Percentiles rank a stretch among this genome's conserved stretches.
These are phyloP conservation scores for Vanilla planifolia DNA, from an alignment of 106 monocot genomes.

Conservation along the genomic window DNA sequence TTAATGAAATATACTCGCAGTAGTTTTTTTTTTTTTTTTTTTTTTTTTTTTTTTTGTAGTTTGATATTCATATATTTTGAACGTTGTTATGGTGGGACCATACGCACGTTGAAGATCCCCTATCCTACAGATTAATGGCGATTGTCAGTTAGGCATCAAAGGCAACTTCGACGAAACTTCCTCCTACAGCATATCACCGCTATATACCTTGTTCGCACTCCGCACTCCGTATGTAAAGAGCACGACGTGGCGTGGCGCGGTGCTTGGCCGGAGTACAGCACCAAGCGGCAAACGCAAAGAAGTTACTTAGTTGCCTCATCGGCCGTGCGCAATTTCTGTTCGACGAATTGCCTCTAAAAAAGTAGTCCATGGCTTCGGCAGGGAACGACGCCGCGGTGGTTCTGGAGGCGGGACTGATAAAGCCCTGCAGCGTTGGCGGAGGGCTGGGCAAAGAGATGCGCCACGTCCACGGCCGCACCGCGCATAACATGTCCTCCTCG, in stretches of 20 bases:
- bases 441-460: constrained; percentile 3
- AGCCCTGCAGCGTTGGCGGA: not conserved
- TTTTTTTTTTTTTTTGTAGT: too few species aligned
- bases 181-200: too few species aligned
- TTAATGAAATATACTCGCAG: too few species aligned
- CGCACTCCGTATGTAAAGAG: not conserved
- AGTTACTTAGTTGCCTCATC: not conserved
- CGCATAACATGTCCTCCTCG: constrained; percentile 74
- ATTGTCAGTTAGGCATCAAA: too few species aligned
- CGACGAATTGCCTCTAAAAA: constrained; percentile 5
- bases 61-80: too few species aligned
- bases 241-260: not conserved
- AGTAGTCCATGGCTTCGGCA: not conserved
- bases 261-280: too few species aligned
- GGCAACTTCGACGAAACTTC: too few species aligned
- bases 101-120: too few species aligned
- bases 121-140: too few species aligned
- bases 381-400: not conserved
- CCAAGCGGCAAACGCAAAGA: not conserved
- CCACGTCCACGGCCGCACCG: constrained; percentile 23
- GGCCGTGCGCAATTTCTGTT: not conserved
- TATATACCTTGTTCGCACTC: too few species aligned
- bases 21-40: too few species aligned
- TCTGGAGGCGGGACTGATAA: not conserved
- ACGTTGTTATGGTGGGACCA: too few species aligned